Conservation (phyloP, 768 basidiomycete species). For the Lenzites betulinus region DNA sequence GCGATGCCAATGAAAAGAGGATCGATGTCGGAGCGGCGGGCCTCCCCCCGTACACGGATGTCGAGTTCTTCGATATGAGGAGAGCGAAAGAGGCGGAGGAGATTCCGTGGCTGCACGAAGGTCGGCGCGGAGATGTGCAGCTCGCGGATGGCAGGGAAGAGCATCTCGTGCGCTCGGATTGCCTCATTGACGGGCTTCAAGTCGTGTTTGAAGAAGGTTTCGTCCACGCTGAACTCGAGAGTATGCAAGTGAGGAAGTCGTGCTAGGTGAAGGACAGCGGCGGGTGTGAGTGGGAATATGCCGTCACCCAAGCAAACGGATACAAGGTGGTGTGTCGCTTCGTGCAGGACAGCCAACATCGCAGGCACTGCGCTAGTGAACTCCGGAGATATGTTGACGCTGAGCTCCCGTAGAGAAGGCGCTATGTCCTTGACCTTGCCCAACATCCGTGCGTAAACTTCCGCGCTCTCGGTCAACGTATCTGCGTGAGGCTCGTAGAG, state of each 20-base stretch:
- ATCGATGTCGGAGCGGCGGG: neutral
- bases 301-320: neutral
- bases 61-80: too few relatives aligned
- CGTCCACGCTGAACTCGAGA: neutral
- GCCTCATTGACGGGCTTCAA: neutral
- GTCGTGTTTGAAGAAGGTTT: neutral
- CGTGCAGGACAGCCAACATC: neutral
- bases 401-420: too few relatives aligned
- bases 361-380: too few relatives aligned
- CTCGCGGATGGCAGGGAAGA: neutral
- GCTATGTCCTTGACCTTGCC: too few relatives aligned
- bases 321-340: neutral
- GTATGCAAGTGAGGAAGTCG: neutral
- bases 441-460: neutral
- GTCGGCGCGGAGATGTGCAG: too few relatives aligned
- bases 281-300: neutral
- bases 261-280: neutral
- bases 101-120: too few relatives aligned
- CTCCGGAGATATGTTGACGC: too few relatives aligned
- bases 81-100: too few relatives aligned
- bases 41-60: neutral
- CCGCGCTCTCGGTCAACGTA: neutral
- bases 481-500: neutral
- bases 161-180: too few relatives aligned
- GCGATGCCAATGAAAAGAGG: too few relatives aligned